These are phyloP conservation scores for Cryptococcus sp. DNA, from an alignment of 1,284 basidiomycete genomes.

Conservation along the genomic window DNA sequence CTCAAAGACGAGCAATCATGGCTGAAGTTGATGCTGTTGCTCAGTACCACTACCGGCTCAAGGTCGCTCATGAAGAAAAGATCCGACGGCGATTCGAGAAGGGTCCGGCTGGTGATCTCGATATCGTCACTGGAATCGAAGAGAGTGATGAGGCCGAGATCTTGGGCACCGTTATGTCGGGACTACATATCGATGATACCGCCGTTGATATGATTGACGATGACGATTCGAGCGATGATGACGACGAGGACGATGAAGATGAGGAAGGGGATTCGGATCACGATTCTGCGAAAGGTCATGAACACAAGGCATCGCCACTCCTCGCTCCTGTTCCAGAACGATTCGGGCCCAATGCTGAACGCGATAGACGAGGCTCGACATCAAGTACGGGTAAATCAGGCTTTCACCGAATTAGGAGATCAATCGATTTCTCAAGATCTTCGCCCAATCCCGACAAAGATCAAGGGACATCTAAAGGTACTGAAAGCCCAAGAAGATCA, in stretches of 20 bases:
- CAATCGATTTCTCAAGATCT: conserved; percentile 22
- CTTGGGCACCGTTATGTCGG: conserved; percentile 70
- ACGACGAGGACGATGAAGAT: conserved; percentile 50
- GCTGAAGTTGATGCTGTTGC: conserved; percentile 80
- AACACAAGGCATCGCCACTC: background rate
- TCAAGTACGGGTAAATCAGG: conserved; percentile 7
- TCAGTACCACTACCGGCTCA: conserved; percentile 85
- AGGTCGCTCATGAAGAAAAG: conserved; percentile 84
- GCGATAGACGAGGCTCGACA: background rate
- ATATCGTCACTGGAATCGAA: conserved; percentile 36
- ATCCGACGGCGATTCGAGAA: conserved; percentile 72
- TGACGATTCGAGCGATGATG: conserved; percentile 61
- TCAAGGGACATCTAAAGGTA: background rate
- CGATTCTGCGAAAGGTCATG: background rate
- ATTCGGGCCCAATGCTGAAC: background rate
- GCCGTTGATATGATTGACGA: conserved; percentile 73
- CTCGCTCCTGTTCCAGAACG: background rate
- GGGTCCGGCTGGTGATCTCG: conserved; percentile 40
- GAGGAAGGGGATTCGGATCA: conserved; percentile 32
- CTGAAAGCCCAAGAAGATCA: background rate
- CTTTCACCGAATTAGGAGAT: conserved; percentile 17
- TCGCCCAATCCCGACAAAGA: conserved; percentile 6
- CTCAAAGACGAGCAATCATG: conserved; percentile 70
- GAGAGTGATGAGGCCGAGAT: conserved; percentile 69
- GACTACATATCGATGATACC: conserved; percentile 73